Base-by-base conservation (phyloP, 306 rosid genomes). In the Vachellia collinsii region DNA sequence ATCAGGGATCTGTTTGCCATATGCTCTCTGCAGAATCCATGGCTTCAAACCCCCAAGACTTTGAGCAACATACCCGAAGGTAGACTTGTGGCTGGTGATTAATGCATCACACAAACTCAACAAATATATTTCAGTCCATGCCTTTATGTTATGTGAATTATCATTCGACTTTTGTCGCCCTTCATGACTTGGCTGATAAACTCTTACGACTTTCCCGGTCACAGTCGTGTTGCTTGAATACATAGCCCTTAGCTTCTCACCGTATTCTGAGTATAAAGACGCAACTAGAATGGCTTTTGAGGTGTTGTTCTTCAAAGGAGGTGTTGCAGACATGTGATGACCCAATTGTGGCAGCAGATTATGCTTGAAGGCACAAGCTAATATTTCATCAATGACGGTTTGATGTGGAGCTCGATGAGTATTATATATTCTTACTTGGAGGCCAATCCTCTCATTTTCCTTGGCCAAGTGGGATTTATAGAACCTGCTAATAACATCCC, bases 31-130 rank as follows among this genome's bases (percentile, higher is more conserved):
- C 75, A 90, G 91, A 75, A 92, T 90, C 97, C 93, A 92, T 72
- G 94, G 97, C 66, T 77, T 90, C 84, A 92, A 62, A 29, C 94
- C 97, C 19, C 94, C 92, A 76, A 92, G 94, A 82, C 97, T 75
- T 16, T 92, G 97, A 22, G 97, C 94, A 62, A 92, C 94, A 74
- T 92, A 92, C 68, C 97, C 97, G 47, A 92, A 92, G 22, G 97
- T 92, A 2, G 97, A 92, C 88, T 89, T 88, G 22, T 89, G 84
- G 70, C 97, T 92, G 19, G 94, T 92, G 70, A 92, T 74, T 87
- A 92, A 70, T 47, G 82, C 87, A 83, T 92, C 94, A 37, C 91
- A 87, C 85, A 92, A 80, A 80, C 94, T 92, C 78, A 92, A 83
- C 41, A 92, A 70, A 70, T 88, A 92, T 86, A 92, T 92, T 83